phyloP scores from a whole-genome alignment of 2,329 filamentous ascomycete genomes.

The Fusarium agapanthi region DNA sequence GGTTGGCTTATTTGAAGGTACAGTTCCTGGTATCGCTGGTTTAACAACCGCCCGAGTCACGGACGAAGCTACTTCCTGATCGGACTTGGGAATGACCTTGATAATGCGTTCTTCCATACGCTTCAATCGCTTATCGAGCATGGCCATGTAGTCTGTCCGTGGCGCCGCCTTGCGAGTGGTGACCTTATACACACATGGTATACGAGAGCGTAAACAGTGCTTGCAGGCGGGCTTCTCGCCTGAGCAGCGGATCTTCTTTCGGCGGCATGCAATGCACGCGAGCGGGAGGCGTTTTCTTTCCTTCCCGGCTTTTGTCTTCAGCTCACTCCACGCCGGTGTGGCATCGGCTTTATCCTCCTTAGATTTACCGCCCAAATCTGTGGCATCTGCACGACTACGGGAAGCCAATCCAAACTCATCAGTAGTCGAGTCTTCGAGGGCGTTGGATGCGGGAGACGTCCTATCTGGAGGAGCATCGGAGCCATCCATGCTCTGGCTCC shows the following conservation, averaged over 20 bases:
- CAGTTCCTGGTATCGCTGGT: conserved; percentile 71
- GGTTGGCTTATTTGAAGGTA: conserved; percentile 54
- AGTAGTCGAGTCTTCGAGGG: conserved; percentile 61
- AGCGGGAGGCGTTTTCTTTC: conserved; percentile 92
- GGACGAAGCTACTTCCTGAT: conserved; percentile 71
- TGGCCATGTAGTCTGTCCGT: conserved; percentile 97
- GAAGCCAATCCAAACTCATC: conserved; percentile 67
- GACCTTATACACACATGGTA: conserved; percentile 97
- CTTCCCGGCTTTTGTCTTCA: conserved; percentile 93
- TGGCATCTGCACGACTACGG: conserved; percentile 58
- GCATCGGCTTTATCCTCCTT: conserved; percentile 68
- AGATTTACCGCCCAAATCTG: conserved; percentile 60
- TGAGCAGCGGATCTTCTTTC: conserved; percentile 98
- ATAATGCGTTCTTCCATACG: conserved; percentile 98
- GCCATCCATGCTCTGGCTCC: conserved; percentile 47
- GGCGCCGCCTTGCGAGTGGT: conserved; percentile 94
- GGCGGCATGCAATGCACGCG: conserved; percentile 92
- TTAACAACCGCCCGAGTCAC: conserved; percentile 87
- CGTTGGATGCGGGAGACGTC: conserved; percentile 54
- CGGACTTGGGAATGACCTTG: conserved; percentile 90
- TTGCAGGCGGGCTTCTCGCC: conserved; percentile 98
- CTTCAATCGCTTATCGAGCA: conserved; percentile 95
- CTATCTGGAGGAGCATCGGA: conserved; percentile 58
- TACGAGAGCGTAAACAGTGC: conserved; percentile 90
- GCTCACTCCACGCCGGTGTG: conserved; percentile 77